Evolutionary conservation across 805 yeast genomes (phyloP), one percentile per base, ranked within the genome.

Genomic region (Candida multigemmis): DNA sequence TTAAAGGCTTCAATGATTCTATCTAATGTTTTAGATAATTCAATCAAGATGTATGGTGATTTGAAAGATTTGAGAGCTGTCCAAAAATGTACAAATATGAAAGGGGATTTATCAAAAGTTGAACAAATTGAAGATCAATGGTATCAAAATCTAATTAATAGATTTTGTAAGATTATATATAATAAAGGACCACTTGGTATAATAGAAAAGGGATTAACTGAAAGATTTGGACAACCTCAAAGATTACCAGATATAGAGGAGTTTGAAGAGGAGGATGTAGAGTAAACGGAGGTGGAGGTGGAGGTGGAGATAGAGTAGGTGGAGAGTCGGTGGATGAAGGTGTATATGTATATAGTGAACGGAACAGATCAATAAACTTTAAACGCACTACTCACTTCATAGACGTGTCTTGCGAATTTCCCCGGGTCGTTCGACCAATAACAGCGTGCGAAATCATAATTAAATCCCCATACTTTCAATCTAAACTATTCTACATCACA

Each of bases 171-270:
- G 26, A 59, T 59, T 26, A 57, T 61, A 19, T 60, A 59, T 41
- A 38, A 49, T 34, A 44, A 43, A 25, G 68, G 68, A 1, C 68
- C 68, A 2, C 41, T 61, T 23, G 68, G 66, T 4, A 43, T 61
- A 13, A 35, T 61, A 12, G 65, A 56, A 28, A 61, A 59, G 36
- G 59, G 55, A 2, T 36, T 61, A 20, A 34, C 40, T 5, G 68
- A 61, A 33, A 40, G 68, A 22, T 50, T 56, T 27, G 66, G 66
- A 0, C 46, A 44, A 5, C 51, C 60, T 1, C 41, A 42, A 24
- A 37, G 49, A 17, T 31, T 59, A 4, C 56, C 52, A 7, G 60
- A 57, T 22, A 40, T 61, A 9, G 65, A 60, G 37, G 62, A 60
- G 40, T 50, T 49, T 33, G 68, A 61, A 36, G 54, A 48, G 3